Base-by-base conservation (phyloP, 176 grass and related monocot genomes). In the Musa itinerans region DNA sequence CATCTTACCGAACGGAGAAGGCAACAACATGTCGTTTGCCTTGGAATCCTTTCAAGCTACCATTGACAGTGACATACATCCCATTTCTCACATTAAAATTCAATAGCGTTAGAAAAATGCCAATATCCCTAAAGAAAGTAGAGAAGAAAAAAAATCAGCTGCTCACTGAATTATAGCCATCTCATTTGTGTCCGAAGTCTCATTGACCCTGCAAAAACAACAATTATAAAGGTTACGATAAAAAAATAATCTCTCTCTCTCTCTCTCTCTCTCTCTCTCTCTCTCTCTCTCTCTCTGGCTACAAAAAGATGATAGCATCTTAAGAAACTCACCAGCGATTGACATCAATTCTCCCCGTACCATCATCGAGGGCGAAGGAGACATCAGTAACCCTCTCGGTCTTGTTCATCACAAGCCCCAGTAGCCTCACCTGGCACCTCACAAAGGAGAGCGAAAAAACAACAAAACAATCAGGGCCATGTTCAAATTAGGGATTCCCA, bases 11-110 rank as follows among this genome's bases (percentile, higher is more conserved):
- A 22, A 91, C 88, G 73, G 80, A 83, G 85, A 86, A 90, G 34
- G 95, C 90, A 71, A 87, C 73, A 6, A 93, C 64, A 65, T 93
- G 84, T 24, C 78, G 81, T 63, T 91, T 98, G 63, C 95, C 95
- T 87, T 93, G 95, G 70, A 98, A 98, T 58, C 88, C 81, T 85
- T 93, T 98, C 75, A 98, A 84, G 50, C 80, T 87, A 23, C 95
- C 95, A 86, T 66, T 83, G 62, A 98, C 82, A 55, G 83, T 78
- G 53, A 87, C 88, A 93, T 98, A 93, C 80, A 89, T 85, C 23
- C 80, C 88, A 82, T 89, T 67, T 43, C 88, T 98, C 65, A 59
- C 78, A 76, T 78, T 13, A 50, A 19, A 27, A 89, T 52, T 54
- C 75, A 52, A 83, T 52, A 74, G 63, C 4, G 14, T 78, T 76